These are phyloP conservation scores for Gnomoniopsis sp. DNA, from an alignment of 2,329 filamentous ascomycete genomes.

Conservation along the genomic window DNA sequence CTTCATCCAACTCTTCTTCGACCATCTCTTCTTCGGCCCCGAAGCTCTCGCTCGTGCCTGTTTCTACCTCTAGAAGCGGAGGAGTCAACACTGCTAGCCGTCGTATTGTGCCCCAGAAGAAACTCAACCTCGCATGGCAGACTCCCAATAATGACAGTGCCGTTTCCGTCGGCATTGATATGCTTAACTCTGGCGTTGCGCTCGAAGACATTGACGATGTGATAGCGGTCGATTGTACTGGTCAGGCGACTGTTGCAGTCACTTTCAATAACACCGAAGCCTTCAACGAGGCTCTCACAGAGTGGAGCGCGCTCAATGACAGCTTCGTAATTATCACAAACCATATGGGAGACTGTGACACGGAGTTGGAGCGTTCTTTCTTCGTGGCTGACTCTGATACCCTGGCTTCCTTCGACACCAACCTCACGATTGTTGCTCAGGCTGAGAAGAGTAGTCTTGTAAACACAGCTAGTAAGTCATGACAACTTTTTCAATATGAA, in stretches of 20 bases:
- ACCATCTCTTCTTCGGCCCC: background rate
- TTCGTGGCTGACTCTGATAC: conserved; percentile 22
- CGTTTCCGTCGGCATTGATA: conserved; percentile 50
- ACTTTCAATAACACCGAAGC: conserved; percentile 20
- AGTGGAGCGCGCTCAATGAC: conserved; percentile 19
- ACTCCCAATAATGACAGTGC: conserved; percentile 39
- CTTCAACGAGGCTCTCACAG: conserved; percentile 20
- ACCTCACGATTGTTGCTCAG: conserved; percentile 20
- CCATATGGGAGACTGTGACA: conserved; percentile 22
- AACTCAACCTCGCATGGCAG: conserved; percentile 13
- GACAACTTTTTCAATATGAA: background rate
- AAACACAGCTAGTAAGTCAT: conserved; percentile 21
- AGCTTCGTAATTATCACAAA: conserved; percentile 24
- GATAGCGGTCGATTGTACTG: conserved; percentile 54
- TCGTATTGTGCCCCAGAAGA: conserved; percentile 10
- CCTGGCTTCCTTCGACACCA: conserved; percentile 9
- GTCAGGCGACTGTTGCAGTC: conserved; percentile 37
- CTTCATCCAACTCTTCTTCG: background rate
- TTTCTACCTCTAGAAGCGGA: background rate
- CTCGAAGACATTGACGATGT: conserved; percentile 40
- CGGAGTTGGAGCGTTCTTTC: conserved; percentile 21
- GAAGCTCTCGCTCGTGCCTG: conserved; percentile 10
- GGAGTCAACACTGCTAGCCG: conserved; percentile 2
- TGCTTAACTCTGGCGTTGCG: conserved; percentile 28
- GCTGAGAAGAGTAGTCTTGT: conserved; percentile 23